Percentiles rank a stretch among this genome's conserved stretches.
Conservation (phyloP, 345 rosid genomes). For the Streptanthus diversifolius region DNA sequence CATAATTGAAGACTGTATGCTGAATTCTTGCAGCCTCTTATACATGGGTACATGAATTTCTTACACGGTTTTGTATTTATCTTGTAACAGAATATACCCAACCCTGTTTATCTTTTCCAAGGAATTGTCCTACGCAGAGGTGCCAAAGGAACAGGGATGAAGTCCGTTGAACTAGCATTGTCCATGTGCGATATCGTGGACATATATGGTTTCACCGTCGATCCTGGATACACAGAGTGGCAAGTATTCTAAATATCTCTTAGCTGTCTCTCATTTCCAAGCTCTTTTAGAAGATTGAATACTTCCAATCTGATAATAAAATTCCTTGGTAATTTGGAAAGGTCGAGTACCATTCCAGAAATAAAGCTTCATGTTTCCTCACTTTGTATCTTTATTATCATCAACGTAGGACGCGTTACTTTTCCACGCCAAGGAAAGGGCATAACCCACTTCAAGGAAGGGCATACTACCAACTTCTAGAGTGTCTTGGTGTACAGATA, state of each 20-base stretch:
- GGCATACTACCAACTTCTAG: conserved; percentile 94
- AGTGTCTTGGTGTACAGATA: conserved; percentile 85
- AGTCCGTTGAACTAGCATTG: conserved; percentile 87
- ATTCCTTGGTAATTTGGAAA: not conserved
- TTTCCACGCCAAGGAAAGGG: conserved; percentile 89
- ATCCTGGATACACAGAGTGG: conserved; percentile 99
- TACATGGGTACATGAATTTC: conserved; percentile 1
- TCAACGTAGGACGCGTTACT: conserved; percentile 77
- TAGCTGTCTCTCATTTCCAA: not conserved
- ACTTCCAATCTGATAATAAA: not conserved
- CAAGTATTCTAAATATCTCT: conserved; percentile 27
- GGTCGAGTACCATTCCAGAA: not conserved
- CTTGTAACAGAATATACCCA: conserved; percentile 68
- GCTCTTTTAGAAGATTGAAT: not conserved
- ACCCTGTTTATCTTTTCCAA: conserved; percentile 98
- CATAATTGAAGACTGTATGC: conserved; percentile 4
- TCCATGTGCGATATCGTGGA: conserved; percentile 94
- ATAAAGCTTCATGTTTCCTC: not conserved
- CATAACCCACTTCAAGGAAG: conserved; percentile 98
- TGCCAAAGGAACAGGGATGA: conserved; percentile 99
- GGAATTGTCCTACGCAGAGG: conserved; percentile 93
- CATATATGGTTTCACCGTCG: conserved; percentile 95
- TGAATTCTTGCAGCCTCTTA: not conserved
- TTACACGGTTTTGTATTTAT: not conserved
- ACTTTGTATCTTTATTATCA: not conserved